Evolutionary conservation across 2,329 filamentous ascomycete genomes (phyloP).

Genomic region (Pyricularia pennisetigena): DNA sequence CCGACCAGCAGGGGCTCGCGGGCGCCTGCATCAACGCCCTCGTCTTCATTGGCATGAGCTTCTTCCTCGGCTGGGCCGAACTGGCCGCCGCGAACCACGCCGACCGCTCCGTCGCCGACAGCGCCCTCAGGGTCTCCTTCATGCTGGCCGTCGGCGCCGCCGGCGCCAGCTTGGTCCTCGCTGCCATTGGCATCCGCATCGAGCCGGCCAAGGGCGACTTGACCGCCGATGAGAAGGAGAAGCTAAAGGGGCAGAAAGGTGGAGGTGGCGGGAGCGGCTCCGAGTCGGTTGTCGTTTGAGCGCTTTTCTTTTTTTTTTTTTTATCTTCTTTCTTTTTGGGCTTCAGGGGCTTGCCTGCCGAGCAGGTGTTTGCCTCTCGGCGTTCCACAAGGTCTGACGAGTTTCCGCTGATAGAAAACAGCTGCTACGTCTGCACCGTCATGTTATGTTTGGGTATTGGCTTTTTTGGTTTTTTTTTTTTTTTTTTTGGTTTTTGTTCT

Average conservation of each 20-base stretch:
- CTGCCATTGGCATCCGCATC: slow-evolving; percentile 42
- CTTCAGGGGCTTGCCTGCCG: background rate
- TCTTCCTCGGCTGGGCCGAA: slow-evolving; percentile 55
- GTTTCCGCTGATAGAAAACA: background rate
- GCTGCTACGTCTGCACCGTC: too few relatives aligned
- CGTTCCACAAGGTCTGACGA: background rate
- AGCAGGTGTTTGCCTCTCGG: background rate
- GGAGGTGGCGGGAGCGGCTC: background rate
- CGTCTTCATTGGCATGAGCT: slow-evolving; percentile 51
- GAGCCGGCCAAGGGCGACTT: slow-evolving; percentile 43
- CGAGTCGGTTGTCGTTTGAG: background rate
- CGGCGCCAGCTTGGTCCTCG: slow-evolving; percentile 6
- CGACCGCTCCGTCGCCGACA: background rate
- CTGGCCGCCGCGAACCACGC: slow-evolving; percentile 23
- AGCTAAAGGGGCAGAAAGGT: background rate
- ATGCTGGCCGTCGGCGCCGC: slow-evolving; percentile 5
- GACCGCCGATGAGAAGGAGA: slow-evolving; percentile 42
- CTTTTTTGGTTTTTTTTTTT: background rate
- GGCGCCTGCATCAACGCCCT: slow-evolving; percentile 54
- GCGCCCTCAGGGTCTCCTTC: background rate
- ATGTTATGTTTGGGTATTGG: too few relatives aligned
- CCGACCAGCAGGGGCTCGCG: slow-evolving; percentile 50
- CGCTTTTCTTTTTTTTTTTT: background rate
- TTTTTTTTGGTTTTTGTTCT: too few relatives aligned
- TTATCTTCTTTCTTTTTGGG: background rate